phyloP scores from a whole-genome alignment of 1,284 basidiomycete genomes.

The Peniophora sp. region DNA sequence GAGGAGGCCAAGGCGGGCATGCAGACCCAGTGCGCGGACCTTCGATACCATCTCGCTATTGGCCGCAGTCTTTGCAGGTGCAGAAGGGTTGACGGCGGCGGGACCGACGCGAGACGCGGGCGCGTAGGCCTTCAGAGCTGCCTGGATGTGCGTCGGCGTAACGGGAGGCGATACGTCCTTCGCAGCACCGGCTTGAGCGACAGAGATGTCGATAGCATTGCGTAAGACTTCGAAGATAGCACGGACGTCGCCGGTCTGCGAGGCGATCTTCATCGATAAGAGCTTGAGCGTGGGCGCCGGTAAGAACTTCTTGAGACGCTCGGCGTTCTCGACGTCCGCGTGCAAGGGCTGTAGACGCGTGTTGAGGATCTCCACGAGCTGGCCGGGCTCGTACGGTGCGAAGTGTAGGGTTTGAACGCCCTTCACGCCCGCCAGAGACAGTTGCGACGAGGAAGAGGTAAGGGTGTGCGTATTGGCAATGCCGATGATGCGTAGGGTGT shows the following conservation, averaged over 20 bases:
- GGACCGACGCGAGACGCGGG: slow-evolving; percentile 35
- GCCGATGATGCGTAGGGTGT: slow-evolving; percentile 57
- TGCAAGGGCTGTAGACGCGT: slow-evolving; percentile 45
- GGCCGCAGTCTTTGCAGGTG: slow-evolving; percentile 21
- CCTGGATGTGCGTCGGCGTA: slow-evolving; percentile 55
- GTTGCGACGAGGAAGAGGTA: slow-evolving; percentile 38
- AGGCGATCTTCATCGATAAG: slow-evolving; percentile 69
- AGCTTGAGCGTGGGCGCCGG: slow-evolving; percentile 55
- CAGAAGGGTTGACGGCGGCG: slow-evolving; percentile 14
- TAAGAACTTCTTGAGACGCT: slow-evolving; percentile 44
- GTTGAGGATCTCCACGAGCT: slow-evolving; percentile 59
- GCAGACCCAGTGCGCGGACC: slow-evolving; percentile 59
- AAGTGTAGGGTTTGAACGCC: slow-evolving; percentile 66
- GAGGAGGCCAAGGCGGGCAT: slow-evolving; percentile 62
- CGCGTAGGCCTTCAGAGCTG: slow-evolving; percentile 61
- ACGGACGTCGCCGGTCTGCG: slow-evolving; percentile 72
- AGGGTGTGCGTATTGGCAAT: slow-evolving; percentile 82
- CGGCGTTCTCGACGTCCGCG: slow-evolving; percentile 17
- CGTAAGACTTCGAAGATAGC: slow-evolving; percentile 70
- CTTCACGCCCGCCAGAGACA: slow-evolving; percentile 26
- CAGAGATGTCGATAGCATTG: slow-evolving; percentile 65
- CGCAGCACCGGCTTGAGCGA: slow-evolving; percentile 19
- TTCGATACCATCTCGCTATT: slow-evolving; percentile 60
- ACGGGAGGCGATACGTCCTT: slow-evolving; percentile 37
- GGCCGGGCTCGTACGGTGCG: slow-evolving; percentile 59